Evolutionary conservation across 192 early-diverging fungal species (phyloP).

Genomic region (Coemansia furcata): DNA sequence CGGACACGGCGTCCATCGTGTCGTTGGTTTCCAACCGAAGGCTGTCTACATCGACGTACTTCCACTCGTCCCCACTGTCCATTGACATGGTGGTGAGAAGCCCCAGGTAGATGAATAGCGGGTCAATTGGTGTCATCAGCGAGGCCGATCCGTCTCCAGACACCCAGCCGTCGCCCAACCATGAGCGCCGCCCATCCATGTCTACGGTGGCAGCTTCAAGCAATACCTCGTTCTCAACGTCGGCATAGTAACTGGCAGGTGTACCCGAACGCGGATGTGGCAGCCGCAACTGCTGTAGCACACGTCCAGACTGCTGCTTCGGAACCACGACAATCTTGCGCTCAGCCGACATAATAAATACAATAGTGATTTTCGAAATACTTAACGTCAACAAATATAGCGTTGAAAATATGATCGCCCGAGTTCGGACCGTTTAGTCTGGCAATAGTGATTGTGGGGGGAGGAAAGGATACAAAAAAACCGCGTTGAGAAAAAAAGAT

Average conservation of each 20-base stretch:
- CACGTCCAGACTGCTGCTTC: conserved; percentile 7
- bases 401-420: background rate
- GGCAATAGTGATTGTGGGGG: background rate
- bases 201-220: conserved; percentile 30
- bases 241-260: conserved; percentile 34
- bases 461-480: background rate
- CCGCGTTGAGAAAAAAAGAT: background rate
- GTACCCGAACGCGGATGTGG: conserved; percentile 23
- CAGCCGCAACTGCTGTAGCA: conserved; percentile 32
- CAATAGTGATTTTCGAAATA: background rate
- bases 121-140: conserved; percentile 32
- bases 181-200: conserved; percentile 38
- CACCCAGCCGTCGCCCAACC: conserved; percentile 32
- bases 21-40: conserved; percentile 29
- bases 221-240: conserved; percentile 13
- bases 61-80: conserved; percentile 13
- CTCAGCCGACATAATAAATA: conserved; percentile 9
- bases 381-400: background rate
- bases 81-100: conserved; percentile 22
- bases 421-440: background rate
- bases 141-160: conserved; percentile 17
- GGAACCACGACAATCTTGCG: conserved; percentile 29
- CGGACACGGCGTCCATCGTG: conserved; percentile 17
- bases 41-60: conserved; percentile 33
- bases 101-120: conserved; percentile 35